Evolutionary conservation across 129 eudicot genomes (phyloP), one percentile per base, ranked within the genome.

Genomic region (Mikania micrantha): DNA sequence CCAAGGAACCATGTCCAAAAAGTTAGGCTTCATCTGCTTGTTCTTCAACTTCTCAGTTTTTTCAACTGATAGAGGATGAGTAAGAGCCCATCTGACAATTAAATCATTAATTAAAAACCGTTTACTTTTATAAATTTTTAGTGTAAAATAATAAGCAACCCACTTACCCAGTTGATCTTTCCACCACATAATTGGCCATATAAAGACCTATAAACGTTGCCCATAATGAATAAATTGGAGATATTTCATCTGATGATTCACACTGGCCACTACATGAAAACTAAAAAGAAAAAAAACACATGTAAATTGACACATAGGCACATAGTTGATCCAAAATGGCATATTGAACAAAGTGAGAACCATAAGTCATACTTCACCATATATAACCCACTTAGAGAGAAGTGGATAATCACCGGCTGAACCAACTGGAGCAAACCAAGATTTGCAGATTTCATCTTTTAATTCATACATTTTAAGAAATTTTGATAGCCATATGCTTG

Each of bases 371-470:
- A 93, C 99, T 93, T 93, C 99, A 60, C 99, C 99, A 71, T 93
- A 93, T 66, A 93, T 84, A 59, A 93, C 96, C 99, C 99, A 93
- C 81, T 93, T 93, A 47, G 99, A 93, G 47, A 93, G 80, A 66
- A 89, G 74, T 54, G 99, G 99, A 69, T 89, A 93, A 82, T 93
- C 99, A 73, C 85, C 81, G 1, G 96, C 96, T 16, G 96, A 89
- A 59, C 99, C 99, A 64, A 93, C 99, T 10, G 99, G 99, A 63
- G 96, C 99, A 76, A 93, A 93, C 99, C 99, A 93, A 57, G 99
- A 93, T 71, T 83, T 80, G 83, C 99, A 93, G 9, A 93, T 85
- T 69, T 93, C 92, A 57, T 89, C 90, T 78, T 93, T 93, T 29
- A 86, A 71, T 81, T 93, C 84, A 36, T 84, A 86, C 90, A 93